These are phyloP conservation scores for Wickerhamomyces queroliae DNA, from an alignment of 805 yeast species.

Conservation along the genomic window DNA sequence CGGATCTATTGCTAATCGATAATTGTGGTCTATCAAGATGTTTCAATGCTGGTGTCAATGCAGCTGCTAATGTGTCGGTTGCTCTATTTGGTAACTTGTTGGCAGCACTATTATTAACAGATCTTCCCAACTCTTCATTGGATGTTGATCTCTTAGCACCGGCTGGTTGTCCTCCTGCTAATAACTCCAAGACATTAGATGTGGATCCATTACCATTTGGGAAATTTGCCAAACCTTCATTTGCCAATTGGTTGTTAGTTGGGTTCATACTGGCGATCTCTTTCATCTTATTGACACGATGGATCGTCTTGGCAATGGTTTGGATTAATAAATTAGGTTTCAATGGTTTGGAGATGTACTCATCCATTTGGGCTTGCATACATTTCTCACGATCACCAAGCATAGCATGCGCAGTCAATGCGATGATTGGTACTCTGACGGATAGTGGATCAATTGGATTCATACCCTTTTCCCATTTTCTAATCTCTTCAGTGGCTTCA, in stretches of 20 bases:
- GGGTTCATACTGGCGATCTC: constrained; percentile 36
- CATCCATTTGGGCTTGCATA: constrained; percentile 88
- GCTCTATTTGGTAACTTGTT: neutral
- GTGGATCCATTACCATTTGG: neutral
- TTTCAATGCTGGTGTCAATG: neutral
- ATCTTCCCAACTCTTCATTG: neutral
- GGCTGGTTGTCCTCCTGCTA: neutral
- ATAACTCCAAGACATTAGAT: neutral
- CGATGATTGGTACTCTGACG: constrained; percentile 81
- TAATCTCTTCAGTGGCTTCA: constrained; percentile 80
- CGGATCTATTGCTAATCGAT: neutral
- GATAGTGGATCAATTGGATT: constrained; percentile 66
- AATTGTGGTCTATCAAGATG: neutral
- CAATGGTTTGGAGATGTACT: constrained; percentile 81
- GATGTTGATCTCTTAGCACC: constrained; percentile 1
- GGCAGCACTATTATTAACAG: neutral
- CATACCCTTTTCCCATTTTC: constrained; percentile 82
- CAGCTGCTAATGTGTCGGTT: neutral
- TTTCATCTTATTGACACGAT: constrained; percentile 56
- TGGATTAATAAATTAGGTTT: constrained; percentile 79
- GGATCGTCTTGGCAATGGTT: constrained; percentile 80
- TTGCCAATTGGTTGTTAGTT: constrained; percentile 2
- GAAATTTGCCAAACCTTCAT: constrained; percentile 1
- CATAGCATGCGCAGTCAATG: constrained; percentile 92
- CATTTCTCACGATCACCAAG: constrained; percentile 87